Base-by-base conservation (phyloP, 2,329 filamentous ascomycete genomes). In the Aspergillus japonicus region DNA sequence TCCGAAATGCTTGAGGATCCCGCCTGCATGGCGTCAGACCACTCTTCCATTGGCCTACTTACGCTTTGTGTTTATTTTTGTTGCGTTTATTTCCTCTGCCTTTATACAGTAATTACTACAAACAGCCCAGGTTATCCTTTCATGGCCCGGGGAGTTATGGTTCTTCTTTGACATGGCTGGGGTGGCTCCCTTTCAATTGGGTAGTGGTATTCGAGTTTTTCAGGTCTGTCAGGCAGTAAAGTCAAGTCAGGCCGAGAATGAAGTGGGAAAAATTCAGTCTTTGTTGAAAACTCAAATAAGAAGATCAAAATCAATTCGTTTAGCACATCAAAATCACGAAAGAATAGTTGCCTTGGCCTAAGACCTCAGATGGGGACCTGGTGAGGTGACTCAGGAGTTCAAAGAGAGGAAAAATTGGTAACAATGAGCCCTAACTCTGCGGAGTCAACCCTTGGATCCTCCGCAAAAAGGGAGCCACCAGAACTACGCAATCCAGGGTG, bases 21-120 rank as follows among this genome's bases (percentile, higher is more conserved):
- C 19, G n/a, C 12, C 21, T 55, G 44, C 42, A 55, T 55, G 53
- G 53, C 44, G 53, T 55, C 53, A 55, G 53, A 48, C 53, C 53
- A 55, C 39, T 19, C 39, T 7, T 49, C 47, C 23, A 14, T 49
- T 35, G 33, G 47, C 21, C 23, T 26, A 44, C 29, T 47, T 54
- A 21, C 26, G 21, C 14, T 23, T 47, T n/a, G 26, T 47, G 26
- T 55, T 54, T 55, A 33, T 24, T 53, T 53, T 53, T 19, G 33
- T 35, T 16, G 11, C 11, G 33, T 12, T 16, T 35, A 16, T 35
- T 12, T 35, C 14, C 12, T 35, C 33, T 35, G 16, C 16, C 39
- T 44, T 19, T 44, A 44, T 44, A 44, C 39, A 44, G 39, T 35
- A 16, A 35, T 35, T 35, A 44, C 14, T 19, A 44, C 5, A 35